Evolutionary conservation across 768 basidiomycete species (phyloP), one percentile per base, ranked within the genome.

Genomic region (Hypholoma fasciculare): DNA sequence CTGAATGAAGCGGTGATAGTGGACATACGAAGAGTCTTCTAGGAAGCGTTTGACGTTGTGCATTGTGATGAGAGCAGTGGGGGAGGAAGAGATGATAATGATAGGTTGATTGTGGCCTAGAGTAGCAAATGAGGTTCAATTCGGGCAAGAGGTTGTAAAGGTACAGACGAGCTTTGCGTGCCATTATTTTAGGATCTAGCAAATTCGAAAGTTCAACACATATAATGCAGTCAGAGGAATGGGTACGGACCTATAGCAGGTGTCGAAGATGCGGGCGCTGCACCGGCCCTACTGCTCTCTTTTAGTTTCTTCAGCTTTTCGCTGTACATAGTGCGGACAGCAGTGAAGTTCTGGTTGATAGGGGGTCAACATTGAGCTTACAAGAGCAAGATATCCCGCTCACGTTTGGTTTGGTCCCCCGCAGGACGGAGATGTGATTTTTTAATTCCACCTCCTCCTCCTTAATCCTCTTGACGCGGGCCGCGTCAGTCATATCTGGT

Each of bases 1-100:
- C 17, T 40, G 42, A 23, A 38, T 48, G 23, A 26, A 49, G 4
- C 19, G 34, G 30, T 34, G 23, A 9, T 34, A 47, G 12, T 26
- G 38, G 3, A 72, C 86, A 58, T 72, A 93, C 89, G 83, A 75
- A 0, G 93, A 84, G 67, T 98, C 94, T 75, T 98, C 94, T 14
- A 99, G 74, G 74, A 98, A 97, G 34, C 84, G 85, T 71, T 92
- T 92, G 56, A 98, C 94, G 67, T 99, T 99, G 82, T 95, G 88
- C 94, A 99, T 97, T 6, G 94, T 97, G 69, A 99, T 88, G 55
- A 99, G 84, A 3, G 94, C 88, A 1, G 96, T 98, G 0, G 95
- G 95, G 14, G 90, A 95, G 0, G 95, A 96, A 0, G 96, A 96
- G 43, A 99, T 95, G 78, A 98, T 90, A 72, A 98, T 97, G 67